A percentile compares a stretch with the other conserved stretches of the same genome.
Conservation (phyloP, 2,329 filamentous ascomycete species). For the Aspergillus persii region DNA sequence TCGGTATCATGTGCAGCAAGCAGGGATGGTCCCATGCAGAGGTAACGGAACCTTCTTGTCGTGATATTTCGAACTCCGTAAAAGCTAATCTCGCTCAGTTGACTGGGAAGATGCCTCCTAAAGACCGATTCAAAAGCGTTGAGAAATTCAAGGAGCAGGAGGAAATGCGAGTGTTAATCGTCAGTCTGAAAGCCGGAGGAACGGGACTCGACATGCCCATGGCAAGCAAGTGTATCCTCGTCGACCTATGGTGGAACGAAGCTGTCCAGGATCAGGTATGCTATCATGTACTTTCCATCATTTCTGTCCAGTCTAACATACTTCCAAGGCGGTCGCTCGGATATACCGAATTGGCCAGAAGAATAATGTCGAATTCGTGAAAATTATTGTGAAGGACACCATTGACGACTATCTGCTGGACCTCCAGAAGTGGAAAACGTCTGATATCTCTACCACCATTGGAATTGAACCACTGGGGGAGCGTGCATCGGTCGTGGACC, state of each 20-base stretch:
- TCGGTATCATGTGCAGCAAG: conserved; percentile 49
- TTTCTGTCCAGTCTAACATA: not conserved
- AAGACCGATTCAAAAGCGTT: conserved; percentile 48
- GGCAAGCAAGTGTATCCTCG: conserved; percentile 57
- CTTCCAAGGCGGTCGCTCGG: conserved; percentile 51
- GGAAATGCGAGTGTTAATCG: conserved; percentile 50
- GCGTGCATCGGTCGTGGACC: not conserved
- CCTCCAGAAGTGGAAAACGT: too few relatives aligned
- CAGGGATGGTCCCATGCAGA: conserved; percentile 47
- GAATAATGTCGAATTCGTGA: conserved; percentile 58
- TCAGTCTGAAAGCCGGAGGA: conserved; percentile 58
- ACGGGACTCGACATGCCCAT: conserved; percentile 59
- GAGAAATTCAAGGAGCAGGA: conserved; percentile 44
- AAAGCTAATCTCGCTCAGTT: conserved; percentile 30
- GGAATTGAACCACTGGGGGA: not conserved
- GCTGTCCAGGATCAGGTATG: conserved; percentile 59
- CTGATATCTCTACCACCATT: not conserved
- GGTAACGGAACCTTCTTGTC: conserved; percentile 4
- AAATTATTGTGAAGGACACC: conserved; percentile 55
- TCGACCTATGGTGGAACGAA: conserved; percentile 63
- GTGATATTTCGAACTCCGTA: not conserved
- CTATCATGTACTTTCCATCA: too few relatives aligned
- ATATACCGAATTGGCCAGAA: conserved; percentile 65
- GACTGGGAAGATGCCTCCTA: conserved; percentile 49
- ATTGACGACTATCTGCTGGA: conserved; percentile 60